These are phyloP conservation scores for Serendipita vermifera DNA, from an alignment of 768 basidiomycete genomes.

Conservation along the genomic window DNA sequence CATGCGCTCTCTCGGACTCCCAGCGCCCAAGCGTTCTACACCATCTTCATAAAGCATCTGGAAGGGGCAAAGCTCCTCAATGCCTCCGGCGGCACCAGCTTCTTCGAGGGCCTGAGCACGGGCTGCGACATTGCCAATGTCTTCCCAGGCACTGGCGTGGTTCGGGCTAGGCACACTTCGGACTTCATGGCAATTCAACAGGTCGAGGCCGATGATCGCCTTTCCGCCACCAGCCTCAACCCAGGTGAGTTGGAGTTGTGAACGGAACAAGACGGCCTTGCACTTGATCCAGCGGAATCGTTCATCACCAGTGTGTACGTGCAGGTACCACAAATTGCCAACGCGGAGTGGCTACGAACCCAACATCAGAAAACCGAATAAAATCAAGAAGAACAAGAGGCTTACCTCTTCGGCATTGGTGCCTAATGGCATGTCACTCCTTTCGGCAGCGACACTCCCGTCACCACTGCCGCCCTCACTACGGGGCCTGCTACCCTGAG, in stretches of 20 bases:
- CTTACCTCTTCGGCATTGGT: conserved; percentile 9
- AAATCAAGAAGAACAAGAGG: background rate
- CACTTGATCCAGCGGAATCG: conserved; percentile 64
- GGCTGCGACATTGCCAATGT: conserved; percentile 79
- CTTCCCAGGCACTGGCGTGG: conserved; percentile 69
- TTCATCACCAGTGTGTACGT: conserved; percentile 71
- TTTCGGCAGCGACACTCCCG: background rate
- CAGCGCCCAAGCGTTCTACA: conserved; percentile 77
- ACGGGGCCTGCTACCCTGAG: background rate
- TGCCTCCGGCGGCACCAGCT: conserved; percentile 32
- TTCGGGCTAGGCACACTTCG: conserved; percentile 69
- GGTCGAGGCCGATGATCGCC: conserved; percentile 74
- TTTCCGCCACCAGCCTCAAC: conserved; percentile 68
- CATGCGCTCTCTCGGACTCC: conserved; percentile 72
- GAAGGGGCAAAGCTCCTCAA: conserved; percentile 76
- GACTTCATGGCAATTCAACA: conserved; percentile 77
- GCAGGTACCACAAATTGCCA: conserved; percentile 81
- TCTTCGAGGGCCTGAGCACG: conserved; percentile 34
- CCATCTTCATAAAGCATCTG: conserved; percentile 85
- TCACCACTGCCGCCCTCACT: background rate
- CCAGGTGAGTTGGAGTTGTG: conserved; percentile 79
- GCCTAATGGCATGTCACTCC: background rate
- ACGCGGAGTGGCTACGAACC: conserved; percentile 64
- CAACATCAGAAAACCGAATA: background rate
- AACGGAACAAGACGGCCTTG: conserved; percentile 70